Evolutionary conservation across 2,329 filamentous ascomycete genomes (phyloP).

Genomic region (Akanthomyces uredinophilus): DNA sequence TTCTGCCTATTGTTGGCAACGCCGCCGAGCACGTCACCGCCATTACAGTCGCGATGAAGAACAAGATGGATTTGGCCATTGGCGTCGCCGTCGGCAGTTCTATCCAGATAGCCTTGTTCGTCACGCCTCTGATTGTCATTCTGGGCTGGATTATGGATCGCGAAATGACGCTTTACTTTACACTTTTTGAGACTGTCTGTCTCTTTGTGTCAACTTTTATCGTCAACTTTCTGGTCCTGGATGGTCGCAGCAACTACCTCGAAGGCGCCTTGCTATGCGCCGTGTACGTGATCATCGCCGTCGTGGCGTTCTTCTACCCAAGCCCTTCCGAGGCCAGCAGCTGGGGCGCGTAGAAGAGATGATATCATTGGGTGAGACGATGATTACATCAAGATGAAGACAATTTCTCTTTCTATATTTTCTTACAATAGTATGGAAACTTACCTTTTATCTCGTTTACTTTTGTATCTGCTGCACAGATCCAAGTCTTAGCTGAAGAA

Average conservation of each 20-base stretch:
- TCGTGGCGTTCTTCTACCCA: constrained; percentile 64
- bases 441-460: neutral
- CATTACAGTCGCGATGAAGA: constrained; percentile 65
- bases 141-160: constrained; percentile 64
- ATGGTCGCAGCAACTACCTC: constrained; percentile 81
- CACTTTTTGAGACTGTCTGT: constrained; percentile 81
- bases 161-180: constrained; percentile 78
- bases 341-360: constrained; percentile 23
- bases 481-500: neutral
- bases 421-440: neutral
- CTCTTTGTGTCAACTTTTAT: constrained; percentile 81
- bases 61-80: constrained; percentile 72
- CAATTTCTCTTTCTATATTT: neutral
- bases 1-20: constrained; percentile 68
- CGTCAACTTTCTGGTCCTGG: constrained; percentile 81
- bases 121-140: constrained; percentile 65
- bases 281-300: constrained; percentile 62
- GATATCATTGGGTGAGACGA: neutral
- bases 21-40: constrained; percentile 70
- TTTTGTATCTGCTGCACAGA: neutral
- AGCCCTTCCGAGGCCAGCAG: constrained; percentile 42
- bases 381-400: neutral
- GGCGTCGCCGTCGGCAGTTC: constrained; percentile 66
- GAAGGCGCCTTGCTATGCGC: constrained; percentile 68
- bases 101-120: constrained; percentile 68